Conservation (phyloP, 192 early-diverging fungal genomes). For the Rhizoclosmatium sp. region DNA sequence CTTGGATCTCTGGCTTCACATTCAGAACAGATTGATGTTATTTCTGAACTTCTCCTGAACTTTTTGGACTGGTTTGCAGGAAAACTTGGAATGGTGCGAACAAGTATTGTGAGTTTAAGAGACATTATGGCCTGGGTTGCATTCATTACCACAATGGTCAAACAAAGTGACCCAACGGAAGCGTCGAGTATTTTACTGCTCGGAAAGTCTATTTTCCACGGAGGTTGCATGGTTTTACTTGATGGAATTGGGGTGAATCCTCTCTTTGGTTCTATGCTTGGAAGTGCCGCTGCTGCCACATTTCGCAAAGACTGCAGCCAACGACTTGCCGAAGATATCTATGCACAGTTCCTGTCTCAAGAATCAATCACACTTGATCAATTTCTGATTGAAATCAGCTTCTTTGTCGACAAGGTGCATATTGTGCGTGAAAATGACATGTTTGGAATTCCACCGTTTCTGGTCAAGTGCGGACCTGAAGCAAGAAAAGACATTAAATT, state of each 20-base stretch:
- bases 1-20: neutral
- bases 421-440: conserved; percentile 17
- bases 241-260: conserved; percentile 91
- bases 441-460: conserved; percentile 86
- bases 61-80: conserved; percentile 84
- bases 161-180: neutral
- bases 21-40: neutral
- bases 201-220: conserved; percentile 76
- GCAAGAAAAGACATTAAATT: conserved; percentile 68
- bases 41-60: conserved; percentile 69
- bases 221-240: conserved; percentile 88
- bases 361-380: neutral
- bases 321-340: conserved; percentile 21
- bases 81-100: conserved; percentile 61
- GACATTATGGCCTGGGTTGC: conserved; percentile 94
- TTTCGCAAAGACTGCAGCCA: conserved; percentile 26
- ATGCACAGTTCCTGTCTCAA: neutral
- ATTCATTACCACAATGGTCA: conserved; percentile 70
- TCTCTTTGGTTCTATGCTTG: conserved; percentile 49
- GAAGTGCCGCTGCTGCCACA: conserved; percentile 25
- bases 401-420: conserved; percentile 21
- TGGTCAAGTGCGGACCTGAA: conserved; percentile 70
- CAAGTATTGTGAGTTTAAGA: conserved; percentile 75
- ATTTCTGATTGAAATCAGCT: conserved; percentile 24
- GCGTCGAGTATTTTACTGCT: neutral